Evolutionary conservation across 1,139 yeast genomes (phyloP), one percentile per base, ranked within the genome.

Genomic region (Sugiyamaella paludigena): DNA sequence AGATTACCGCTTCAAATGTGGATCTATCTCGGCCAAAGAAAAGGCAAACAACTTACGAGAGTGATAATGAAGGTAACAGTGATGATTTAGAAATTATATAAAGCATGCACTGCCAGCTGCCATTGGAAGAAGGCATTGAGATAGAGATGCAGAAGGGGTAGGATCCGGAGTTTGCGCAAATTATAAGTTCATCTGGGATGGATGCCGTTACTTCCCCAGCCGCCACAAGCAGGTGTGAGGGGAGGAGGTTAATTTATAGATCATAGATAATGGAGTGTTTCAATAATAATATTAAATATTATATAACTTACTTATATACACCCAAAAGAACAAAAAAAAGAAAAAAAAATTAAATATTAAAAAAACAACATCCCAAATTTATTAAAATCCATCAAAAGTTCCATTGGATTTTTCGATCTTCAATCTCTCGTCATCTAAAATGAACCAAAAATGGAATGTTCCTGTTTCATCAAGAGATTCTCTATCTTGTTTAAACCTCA

Each of bases 51-150:
- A 27, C 33, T 19, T 19, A 19, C 5, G 24, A 19, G 5, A 19
- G 24, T 19, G 24, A 19, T 19, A 19, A 19, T 12, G 56, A 51
- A 35, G 58, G 55, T 24, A 57, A 50, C 30, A 63, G 64, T 34
- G 69, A 71, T 51, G 76, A 72, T 31, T 55, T 73, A 31, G 76
- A 72, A 43, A 70, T 72, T 49, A 47, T 40, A 45, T 40, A 34
- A 19, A 19, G 3, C 24, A 19, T 5, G 5, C 24, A 19, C 3
- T 19, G 3, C 5, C 24, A 19, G 24, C 24, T 3, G 5, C 5
- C 24, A 5, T 19, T 5, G 24, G 24, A n/a, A n/a, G n/a, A n/a
- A n/a, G n/a, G n/a, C n/a, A n/a, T n/a, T n/a, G n/a, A n/a, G n/a
- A n/a, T n/a, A n/a, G n/a, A n/a, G n/a, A n/a, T 19, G 24, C 3